Conservation (phyloP, 345 rosid species). For the Noccaea caerulescens region DNA sequence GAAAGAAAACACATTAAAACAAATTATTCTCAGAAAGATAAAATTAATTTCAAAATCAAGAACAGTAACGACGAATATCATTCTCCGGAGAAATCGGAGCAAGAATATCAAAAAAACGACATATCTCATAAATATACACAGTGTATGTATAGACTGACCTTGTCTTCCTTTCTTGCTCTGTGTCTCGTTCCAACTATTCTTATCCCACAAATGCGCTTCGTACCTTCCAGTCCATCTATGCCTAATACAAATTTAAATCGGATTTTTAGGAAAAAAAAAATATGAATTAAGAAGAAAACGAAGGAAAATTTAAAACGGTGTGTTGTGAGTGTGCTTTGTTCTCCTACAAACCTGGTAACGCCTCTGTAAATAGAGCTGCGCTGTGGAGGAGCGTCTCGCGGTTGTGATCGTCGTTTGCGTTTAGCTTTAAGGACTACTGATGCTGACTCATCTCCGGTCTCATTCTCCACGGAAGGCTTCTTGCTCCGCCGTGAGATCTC, state of each 20-base stretch:
- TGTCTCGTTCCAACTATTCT: slow-evolving; percentile 83
- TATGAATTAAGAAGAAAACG: background rate
- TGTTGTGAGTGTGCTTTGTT: background rate
- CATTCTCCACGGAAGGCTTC: slow-evolving; percentile 15
- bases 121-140: background rate
- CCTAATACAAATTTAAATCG: slow-evolving; percentile 41
- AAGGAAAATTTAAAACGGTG: background rate
- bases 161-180: slow-evolving; percentile 87
- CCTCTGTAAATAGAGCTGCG: slow-evolving; percentile 91
- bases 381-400: slow-evolving; percentile 85
- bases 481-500: slow-evolving; percentile 31
- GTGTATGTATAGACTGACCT: slow-evolving; percentile 47
- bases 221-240: slow-evolving; percentile 89
- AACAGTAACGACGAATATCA: slow-evolving; percentile 38
- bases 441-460: slow-evolving; percentile 28
- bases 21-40: slow-evolving; percentile 6
- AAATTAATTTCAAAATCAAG: slow-evolving; percentile 30
- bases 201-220: slow-evolving; percentile 90
- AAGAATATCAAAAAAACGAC: slow-evolving; percentile 5
- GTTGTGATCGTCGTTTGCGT: slow-evolving; percentile 77
- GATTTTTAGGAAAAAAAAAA: no score
- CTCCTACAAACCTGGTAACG: slow-evolving; percentile 64
- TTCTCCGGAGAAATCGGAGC: slow-evolving; percentile 27
- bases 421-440: slow-evolving; percentile 55
- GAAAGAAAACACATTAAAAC: slow-evolving; percentile 17